A percentile compares a stretch with the other conserved stretches of the same genome.
Evolutionary conservation across 805 yeast species (phyloP).

Genomic region (Candida koratica): DNA sequence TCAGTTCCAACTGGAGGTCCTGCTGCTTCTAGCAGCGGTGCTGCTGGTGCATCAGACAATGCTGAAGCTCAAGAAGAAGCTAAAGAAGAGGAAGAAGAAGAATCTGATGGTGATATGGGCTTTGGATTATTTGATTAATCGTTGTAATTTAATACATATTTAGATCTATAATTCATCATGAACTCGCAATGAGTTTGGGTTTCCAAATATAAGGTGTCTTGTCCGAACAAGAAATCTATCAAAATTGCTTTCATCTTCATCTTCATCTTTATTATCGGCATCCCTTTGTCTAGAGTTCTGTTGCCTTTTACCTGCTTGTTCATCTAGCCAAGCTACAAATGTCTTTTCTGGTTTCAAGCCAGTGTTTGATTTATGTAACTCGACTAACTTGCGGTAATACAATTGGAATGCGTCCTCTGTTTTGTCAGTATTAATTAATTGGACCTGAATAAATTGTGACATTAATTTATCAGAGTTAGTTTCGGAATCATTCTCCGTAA

Average conservation of each 20-base stretch:
- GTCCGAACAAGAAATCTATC: conserved; percentile 30
- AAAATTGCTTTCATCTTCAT: conserved; percentile 40
- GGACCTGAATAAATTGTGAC: conserved; percentile 36
- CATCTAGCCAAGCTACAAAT: conserved; percentile 63
- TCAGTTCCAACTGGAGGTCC: conserved; percentile 98
- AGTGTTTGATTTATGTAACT: conserved; percentile 29
- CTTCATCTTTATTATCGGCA: conserved; percentile 26
- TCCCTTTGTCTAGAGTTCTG: conserved; percentile 24
- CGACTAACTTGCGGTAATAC: conserved; percentile 34
- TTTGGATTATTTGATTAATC: conserved; percentile 43
- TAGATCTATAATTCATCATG: conserved; percentile 37
- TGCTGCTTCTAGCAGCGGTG: conserved; percentile 73
- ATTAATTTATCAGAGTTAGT: no score
- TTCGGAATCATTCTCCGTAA: conserved; percentile 12
- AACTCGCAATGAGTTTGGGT: conserved; percentile 66
- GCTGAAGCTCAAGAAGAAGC: conserved; percentile 68
- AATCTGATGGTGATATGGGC: conserved; percentile 72
- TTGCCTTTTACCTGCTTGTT: conserved; percentile 30
- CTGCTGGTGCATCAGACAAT: conserved; percentile 67
- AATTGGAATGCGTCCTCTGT: conserved; percentile 38
- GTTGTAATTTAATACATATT: conserved; percentile 14
- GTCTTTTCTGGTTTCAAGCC: conserved; percentile 28
- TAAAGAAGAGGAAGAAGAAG: conserved; percentile 67
- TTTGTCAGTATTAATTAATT: conserved; percentile 19
- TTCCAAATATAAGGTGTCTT: conserved; percentile 74